Base-by-base conservation (phyloP, 2,329 filamentous ascomycete genomes). In the Stagonosporopsis cucurbitacearum region DNA sequence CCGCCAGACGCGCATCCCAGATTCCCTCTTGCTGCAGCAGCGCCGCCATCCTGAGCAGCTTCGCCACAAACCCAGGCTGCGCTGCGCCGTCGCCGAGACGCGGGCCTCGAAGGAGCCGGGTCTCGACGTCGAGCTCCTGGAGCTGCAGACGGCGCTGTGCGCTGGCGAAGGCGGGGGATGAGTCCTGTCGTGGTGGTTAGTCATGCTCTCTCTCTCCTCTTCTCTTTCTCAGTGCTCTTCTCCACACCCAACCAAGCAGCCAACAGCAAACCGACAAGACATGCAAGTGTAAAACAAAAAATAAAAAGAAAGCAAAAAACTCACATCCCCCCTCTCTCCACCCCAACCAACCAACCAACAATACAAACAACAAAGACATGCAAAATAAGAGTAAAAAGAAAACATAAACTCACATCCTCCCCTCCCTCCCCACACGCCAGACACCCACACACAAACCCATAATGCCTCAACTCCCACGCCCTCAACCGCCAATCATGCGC, bases 401-500 rank as follows among this genome's bases (percentile, higher is more conserved):
- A 39, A 6, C 2, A 8, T 20, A 23, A 5, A 49, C 51, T 49
- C 40, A 44, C 52, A 25, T 75, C 74, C 6, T 60, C 58, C 15
- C 70, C 58, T 15, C 70, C 68, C 11, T 63, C 68, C 39, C 37
- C 30, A 28, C 78, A 79, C 2, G 74, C 75, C 5, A 41, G 51
- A 32, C 78, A 80, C n/a, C 66, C 70, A 50, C 74, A 76, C 15
- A 54, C 50, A 50, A 76, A 75, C 28, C 72, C 72, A 33, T 75
- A 76, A 50, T 77, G 72, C 52, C 68, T 67, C 35, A 77, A 62
- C 40, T 75, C 66, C 51, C 64, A 70, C 7, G 61, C 52, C 0
- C 77, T 65, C 8, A 67, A 53, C 6, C 59, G 54, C 52, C 69
- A 70, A 23, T 70, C 63, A 17, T 71, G 63, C 5, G 67, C 67